Base-by-base conservation (phyloP, 495 filamentous ascomycete species). In the Bacidia gigantensis region DNA sequence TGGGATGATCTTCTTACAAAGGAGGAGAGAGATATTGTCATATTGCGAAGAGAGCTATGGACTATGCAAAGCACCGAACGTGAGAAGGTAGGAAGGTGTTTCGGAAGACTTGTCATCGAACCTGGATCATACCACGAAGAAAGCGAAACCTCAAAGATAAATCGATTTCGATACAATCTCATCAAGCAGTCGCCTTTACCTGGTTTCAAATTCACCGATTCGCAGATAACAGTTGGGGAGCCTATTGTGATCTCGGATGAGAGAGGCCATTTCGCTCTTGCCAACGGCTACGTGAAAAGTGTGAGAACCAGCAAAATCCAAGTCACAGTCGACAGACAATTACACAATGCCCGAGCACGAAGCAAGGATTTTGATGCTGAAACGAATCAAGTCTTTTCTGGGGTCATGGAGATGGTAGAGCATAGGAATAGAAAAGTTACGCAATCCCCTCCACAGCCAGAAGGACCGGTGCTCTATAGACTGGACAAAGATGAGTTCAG, bases 401-500 rank as follows among this genome's bases (percentile, higher is more conserved):
- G 90, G 43, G 90, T 96, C 55, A 95, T 95, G 87, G 85, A 93
- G 58, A 78, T 90, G 40, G 75, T 68, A n/a, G 67, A 75, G 43
- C 69, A 77, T 46, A 73, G 71, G 17, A 65, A 62, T 7, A 51
- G 51, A 38, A 26, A 42, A 1, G 51, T 58, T 47, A 60, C 49
- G 9, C 46, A 54, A 22, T 70, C 63, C 1, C 64, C 71, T 3
- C 63, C 66, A 29, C 65, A 78, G 46, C 67, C 71, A 26, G 71
- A 77, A 50, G 73, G 82, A 47, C 78, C 79, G 23, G 63, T 85
- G 14, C 67, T 82, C 18, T 97, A 89, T 60, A 82, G 92, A 26
- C 69, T 98, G 1, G 92, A 98, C 67, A 96, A 96, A 65, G 92
- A 97, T 59, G 92, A 97, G 62, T 96, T 96, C 66, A 94, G 86